Conservation (phyloP, 2,329 filamentous ascomycete genomes). For the Talaromyces sp. region DNA sequence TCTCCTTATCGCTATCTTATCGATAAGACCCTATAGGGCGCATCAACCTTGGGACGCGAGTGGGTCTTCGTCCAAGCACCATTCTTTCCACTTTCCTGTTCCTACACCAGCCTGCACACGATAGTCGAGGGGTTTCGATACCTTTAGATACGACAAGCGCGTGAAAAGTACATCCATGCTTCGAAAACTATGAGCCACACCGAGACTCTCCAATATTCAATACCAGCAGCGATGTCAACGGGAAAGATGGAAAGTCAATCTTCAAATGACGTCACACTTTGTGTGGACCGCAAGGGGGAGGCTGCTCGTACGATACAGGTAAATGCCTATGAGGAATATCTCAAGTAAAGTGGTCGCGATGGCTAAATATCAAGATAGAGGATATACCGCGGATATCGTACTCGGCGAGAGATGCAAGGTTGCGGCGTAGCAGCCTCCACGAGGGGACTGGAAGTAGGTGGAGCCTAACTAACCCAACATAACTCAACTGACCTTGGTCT, state of each 20-base stretch:
- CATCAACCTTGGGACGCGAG: background rate
- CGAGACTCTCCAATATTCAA: background rate
- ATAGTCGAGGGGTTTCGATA: background rate
- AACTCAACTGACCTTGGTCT: background rate
- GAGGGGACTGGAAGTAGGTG: constrained; percentile 67
- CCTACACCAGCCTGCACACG: background rate
- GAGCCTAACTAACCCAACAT: background rate
- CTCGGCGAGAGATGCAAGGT: constrained; percentile 70
- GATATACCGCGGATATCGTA: constrained; percentile 76
- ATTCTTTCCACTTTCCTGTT: background rate
- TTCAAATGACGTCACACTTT: constrained; percentile 22
- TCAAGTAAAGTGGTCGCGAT: background rate
- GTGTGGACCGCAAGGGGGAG: constrained; percentile 2
- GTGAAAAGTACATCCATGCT: background rate
- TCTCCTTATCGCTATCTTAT: background rate
- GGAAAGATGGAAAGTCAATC: background rate
- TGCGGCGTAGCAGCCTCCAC: constrained; percentile 69
- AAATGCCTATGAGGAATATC: background rate
- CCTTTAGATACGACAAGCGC: background rate
- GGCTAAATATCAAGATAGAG: constrained; percentile 52
- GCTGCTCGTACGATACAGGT: constrained; percentile 27
- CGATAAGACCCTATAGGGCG: background rate
- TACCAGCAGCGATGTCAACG: background rate
- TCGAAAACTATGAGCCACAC: background rate
- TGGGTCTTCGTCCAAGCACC: background rate